phyloP scores from a whole-genome alignment of 805 yeast species.

The Candida takata region DNA sequence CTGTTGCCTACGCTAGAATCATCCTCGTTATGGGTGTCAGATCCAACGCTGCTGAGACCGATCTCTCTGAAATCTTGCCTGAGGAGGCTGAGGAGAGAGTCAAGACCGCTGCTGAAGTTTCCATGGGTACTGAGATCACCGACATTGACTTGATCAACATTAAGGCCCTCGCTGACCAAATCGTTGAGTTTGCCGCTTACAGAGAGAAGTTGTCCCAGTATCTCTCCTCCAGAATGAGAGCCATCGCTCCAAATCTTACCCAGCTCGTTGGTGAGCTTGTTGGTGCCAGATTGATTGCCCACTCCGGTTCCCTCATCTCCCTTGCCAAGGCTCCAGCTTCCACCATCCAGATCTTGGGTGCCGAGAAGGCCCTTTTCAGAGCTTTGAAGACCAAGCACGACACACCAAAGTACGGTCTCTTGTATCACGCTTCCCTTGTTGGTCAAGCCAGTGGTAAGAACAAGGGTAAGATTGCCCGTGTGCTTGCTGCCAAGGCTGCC shows the following conservation, averaged over 20 bases:
- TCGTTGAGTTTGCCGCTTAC: constrained; percentile 92
- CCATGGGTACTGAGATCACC: constrained; percentile 99
- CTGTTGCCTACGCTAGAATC: constrained; percentile 93
- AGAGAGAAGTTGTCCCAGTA: constrained; percentile 94
- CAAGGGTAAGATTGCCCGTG: constrained; percentile 98
- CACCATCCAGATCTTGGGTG: constrained; percentile 96
- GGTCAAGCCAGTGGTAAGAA: constrained; percentile 98
- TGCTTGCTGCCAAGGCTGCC: constrained; percentile 97
- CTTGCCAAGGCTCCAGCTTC: constrained; percentile 98
- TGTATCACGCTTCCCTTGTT: constrained; percentile 93
- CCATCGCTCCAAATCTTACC: constrained; percentile 96
- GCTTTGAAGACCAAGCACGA: constrained; percentile 98
- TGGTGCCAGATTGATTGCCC: constrained; percentile 97
- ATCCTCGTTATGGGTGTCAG: constrained; percentile 91
- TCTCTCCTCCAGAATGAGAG: constrained; percentile 91
- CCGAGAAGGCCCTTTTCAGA: constrained; percentile 97
- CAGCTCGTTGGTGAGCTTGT: constrained; percentile 95
- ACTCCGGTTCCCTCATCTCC: constrained; percentile 90
- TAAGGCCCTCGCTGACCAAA: constrained; percentile 88
- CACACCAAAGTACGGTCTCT: constrained; percentile 96
- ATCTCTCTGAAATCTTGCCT: constrained; percentile 83
- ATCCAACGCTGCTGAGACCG: constrained; percentile 84
- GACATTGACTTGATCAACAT: constrained; percentile 84
- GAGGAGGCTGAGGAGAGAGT: constrained; percentile 90
- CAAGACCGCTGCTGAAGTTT: constrained; percentile 94